Base-by-base conservation (phyloP, 441 rosid species). In the Omphalea diandra region DNA sequence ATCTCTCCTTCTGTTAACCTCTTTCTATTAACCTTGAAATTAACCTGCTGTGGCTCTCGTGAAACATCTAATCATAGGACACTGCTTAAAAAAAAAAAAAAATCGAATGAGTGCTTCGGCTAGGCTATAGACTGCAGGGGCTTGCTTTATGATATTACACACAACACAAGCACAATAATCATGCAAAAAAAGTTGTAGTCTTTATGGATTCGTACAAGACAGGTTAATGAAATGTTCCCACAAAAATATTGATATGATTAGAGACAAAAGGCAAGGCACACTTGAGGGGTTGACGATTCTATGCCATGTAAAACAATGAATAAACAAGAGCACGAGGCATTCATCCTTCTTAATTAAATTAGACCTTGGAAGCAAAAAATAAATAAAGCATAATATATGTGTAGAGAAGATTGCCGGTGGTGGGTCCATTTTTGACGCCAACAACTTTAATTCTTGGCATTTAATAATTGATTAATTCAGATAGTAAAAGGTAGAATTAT, bases 121-220 rank as follows among this genome's bases (percentile, higher is more conserved):
- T 46, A 15, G 20, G 17, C 20, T 46, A 0, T 40, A 40, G 44
- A 40, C 14, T 40, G n/a, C n/a, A n/a, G n/a, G 44, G 44, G 44
- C 44, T 10, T 40, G 31, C 10, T 29, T 2, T 29, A 22, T 56
- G 33, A 31, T 57, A 14, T 35, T n/a, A 6, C n/a, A 12, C 54
- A 35, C 20, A 50, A 65, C 17, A 11, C 17, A 43, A 9, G 49
- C 49, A 43, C 17, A 43, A 43, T 49, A 14, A 59, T n/a, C 29
- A 22, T 11, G 29, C 14, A 41, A 22, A 5, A 33, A 18, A 33
- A 59, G 32, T 58, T 14, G 3, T 7, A 18, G 50, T 41, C 56
- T 76, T 78, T 61, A 63, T 54, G 81, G 81, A 80, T 77, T 77
- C 83, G 81, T 80, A 77, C 79, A 62, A 41, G 72, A 75, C 79